Conservation (phyloP, 2,329 filamentous ascomycete species). For the Rhynchosporium secalis region DNA sequence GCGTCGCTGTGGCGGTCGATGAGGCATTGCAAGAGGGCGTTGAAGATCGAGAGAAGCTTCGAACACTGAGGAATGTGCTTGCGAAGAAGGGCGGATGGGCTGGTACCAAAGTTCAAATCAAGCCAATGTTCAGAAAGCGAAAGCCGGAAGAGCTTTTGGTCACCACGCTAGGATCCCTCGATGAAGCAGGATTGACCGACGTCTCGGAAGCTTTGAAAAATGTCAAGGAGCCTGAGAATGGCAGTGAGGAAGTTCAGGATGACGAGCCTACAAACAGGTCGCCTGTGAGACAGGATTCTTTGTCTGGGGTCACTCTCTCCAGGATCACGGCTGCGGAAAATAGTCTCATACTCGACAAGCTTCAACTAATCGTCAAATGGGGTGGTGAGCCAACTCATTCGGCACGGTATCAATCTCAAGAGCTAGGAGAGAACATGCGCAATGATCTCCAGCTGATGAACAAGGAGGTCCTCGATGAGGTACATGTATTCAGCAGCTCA, state of each 20-base stretch:
- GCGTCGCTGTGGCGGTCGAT: conserved; percentile 86
- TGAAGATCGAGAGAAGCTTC: conserved; percentile 87
- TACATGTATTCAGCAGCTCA: conserved; percentile 93
- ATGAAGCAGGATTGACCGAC: conserved; percentile 25
- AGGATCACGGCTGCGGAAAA: conserved; percentile 93
- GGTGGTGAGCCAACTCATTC: conserved; percentile 97
- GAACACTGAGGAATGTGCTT: conserved; percentile 78
- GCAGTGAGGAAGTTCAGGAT: conserved; percentile 15
- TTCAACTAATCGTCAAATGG: conserved; percentile 99
- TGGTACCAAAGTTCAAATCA: conserved; percentile 98
- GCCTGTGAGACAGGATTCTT: conserved; percentile 74
- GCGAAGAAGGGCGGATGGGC: conserved; percentile 92
- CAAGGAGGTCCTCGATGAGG: conserved; percentile 85
- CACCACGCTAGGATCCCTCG: conserved; percentile 13
- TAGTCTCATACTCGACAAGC: conserved; percentile 88
- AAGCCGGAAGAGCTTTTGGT: conserved; percentile 59
- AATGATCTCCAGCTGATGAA: conserved; percentile 94
- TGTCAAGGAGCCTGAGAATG: conserved; percentile 1
- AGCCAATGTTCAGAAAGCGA: conserved; percentile 96
- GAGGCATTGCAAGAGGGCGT: conserved; percentile 73
- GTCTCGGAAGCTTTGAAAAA: conserved; percentile 19
- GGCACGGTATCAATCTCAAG: conserved; percentile 91
- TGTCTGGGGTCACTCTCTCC: conserved; percentile 88
- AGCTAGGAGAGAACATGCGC: conserved; percentile 92
- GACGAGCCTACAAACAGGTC: conserved; percentile 44